phyloP scores from a whole-genome alignment of 169 alveolate genomes.

The Sarcocystis neurona region DNA sequence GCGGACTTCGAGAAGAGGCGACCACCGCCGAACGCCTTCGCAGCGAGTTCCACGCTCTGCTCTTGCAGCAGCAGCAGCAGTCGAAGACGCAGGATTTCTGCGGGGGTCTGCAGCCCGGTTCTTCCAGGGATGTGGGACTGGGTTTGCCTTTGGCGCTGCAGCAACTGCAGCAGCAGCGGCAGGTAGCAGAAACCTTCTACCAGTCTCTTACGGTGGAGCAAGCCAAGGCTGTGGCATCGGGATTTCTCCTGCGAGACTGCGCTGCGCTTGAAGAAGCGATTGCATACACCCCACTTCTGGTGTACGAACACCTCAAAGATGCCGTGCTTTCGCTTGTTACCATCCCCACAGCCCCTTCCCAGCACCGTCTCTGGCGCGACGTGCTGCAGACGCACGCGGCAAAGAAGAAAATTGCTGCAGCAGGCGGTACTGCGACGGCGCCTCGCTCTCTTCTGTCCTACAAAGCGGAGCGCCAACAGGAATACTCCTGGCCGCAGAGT shows the following conservation, averaged over 20 bases:
- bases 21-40: background rate
- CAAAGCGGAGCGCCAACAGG: background rate
- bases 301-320: slow-evolving; percentile 57
- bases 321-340: slow-evolving; percentile 32
- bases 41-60: slow-evolving; percentile 17
- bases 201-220: slow-evolving; percentile 5
- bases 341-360: slow-evolving; percentile 34
- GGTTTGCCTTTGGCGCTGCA: too few species aligned
- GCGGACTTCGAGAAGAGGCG: background rate
- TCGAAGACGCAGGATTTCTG: too few species aligned
- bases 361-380: slow-evolving; percentile 41
- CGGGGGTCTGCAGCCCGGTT: too few species aligned
- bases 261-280: slow-evolving; percentile 63
- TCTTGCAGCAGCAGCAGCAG: background rate
- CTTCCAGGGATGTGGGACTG: too few species aligned
- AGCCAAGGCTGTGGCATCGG: background rate
- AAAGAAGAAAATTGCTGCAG: background rate
- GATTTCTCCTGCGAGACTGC: slow-evolving; percentile 53
- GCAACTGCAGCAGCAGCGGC: background rate
- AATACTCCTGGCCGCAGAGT: too few species aligned
- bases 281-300: slow-evolving; percentile 59
- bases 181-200: background rate
- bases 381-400: slow-evolving; percentile 30
- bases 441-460: too few species aligned
- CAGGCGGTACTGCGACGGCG: background rate